Percentiles rank a stretch among this genome's conserved stretches.
Conservation (phyloP, 1,139 yeast species). For the Geotrichum australiense region DNA sequence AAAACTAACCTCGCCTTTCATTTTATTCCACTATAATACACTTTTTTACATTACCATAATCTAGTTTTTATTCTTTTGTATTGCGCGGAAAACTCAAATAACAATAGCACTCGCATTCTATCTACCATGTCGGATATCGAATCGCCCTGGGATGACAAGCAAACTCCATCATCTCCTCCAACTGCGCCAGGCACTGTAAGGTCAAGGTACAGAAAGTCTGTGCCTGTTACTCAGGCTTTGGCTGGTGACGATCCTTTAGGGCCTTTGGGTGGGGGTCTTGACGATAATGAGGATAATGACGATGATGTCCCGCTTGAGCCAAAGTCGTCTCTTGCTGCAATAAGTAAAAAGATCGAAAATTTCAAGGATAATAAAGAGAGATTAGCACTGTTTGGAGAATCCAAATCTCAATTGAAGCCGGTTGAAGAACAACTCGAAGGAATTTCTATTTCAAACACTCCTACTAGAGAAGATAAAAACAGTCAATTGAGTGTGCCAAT, state of each 20-base stretch:
- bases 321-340: neutral
- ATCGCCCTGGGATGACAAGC: conserved; percentile 9
- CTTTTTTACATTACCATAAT: too few species aligned
- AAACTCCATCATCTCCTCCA: neutral
- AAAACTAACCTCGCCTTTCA: too few species aligned
- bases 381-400: conserved; percentile 16
- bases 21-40: too few species aligned
- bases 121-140: conserved; percentile 4
- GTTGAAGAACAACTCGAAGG: conserved; percentile 3
- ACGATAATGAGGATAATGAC: conserved; percentile 7
- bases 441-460: neutral
- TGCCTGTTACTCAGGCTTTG: conserved; percentile 9
- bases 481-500: conserved; percentile 1
- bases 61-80: too few species aligned
- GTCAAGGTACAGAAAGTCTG: conserved; percentile 4
- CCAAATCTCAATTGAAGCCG: neutral
- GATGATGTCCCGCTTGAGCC: neutral
- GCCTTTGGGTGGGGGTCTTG: conserved; percentile 13
- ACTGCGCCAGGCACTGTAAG: neutral
- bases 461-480: neutral
- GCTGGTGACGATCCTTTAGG: conserved; percentile 14
- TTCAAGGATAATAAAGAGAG: conserved; percentile 18
- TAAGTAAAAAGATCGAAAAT: conserved; percentile 15
- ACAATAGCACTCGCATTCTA: neutral
- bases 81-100: neutral